Percentiles rank a stretch among this genome's conserved stretches.
phyloP scores from a whole-genome alignment of 2,329 filamentous ascomycete species.

The Venturia oleaginea region DNA sequence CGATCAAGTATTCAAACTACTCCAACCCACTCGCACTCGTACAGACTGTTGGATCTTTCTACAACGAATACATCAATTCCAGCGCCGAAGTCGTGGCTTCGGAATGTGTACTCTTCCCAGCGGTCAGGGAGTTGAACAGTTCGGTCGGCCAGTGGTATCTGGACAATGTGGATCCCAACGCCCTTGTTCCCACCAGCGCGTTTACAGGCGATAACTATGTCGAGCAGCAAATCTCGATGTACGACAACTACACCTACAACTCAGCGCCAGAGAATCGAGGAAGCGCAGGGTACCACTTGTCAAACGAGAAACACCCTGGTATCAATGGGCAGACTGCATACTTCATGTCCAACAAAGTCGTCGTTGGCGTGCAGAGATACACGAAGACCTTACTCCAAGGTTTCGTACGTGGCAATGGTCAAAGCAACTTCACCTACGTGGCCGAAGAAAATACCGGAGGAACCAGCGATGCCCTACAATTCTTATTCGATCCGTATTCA shows the following conservation, averaged over 20 bases:
- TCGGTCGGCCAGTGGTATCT: not conserved
- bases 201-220: not conserved
- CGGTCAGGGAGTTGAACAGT: not conserved
- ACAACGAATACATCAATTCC: conserved; percentile 1
- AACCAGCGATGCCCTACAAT: not conserved
- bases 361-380: not conserved
- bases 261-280: not conserved
- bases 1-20: conserved; percentile 2
- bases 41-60: not conserved
- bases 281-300: conserved; percentile 1
- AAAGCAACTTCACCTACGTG: not conserved
- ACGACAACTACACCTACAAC: not conserved
- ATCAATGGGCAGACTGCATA: not conserved
- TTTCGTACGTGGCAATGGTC: not conserved
- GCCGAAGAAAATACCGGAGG: not conserved
- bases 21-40: not conserved
- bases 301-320: not conserved
- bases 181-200: not conserved
- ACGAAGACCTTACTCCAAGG: conserved; percentile 5
- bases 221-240: not conserved
- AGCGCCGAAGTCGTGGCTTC: not conserved
- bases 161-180: not conserved
- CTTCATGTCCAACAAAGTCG: not conserved
- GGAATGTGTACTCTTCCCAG: not conserved
- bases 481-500: not conserved